A percentile compares a stretch with the other conserved stretches of the same genome.
Conservation (phyloP, 306 rosid species). For the Calophaca sinica region DNA sequence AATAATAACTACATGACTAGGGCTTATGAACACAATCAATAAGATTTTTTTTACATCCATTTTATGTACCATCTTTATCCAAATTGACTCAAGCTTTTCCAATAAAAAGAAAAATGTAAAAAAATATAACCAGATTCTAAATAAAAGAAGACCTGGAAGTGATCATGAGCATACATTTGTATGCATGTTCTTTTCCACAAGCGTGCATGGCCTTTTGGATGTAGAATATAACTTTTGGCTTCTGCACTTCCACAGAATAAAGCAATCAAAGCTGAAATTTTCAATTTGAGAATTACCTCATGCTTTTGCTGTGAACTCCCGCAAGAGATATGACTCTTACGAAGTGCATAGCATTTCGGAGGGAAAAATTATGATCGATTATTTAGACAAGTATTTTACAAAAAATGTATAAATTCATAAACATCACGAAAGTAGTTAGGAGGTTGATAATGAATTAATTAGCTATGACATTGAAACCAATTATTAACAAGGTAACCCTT, state of each 20-base stretch:
- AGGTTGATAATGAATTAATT: background rate
- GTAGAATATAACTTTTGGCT: constrained; percentile 43
- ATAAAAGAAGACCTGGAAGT: constrained; percentile 43
- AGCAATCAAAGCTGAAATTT: constrained; percentile 36
- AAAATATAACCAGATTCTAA: constrained; percentile 22
- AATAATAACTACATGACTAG: too few species aligned
- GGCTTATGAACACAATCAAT: too few species aligned
- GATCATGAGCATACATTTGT: constrained; percentile 49
- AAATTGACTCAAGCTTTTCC: background rate
- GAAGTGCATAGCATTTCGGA: background rate
- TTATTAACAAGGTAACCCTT: constrained; percentile 4
- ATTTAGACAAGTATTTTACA: background rate
- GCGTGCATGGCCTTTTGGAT: constrained; percentile 54
- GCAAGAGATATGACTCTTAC: background rate
- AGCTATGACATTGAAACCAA: background rate
- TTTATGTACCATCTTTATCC: background rate
- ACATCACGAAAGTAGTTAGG: background rate
- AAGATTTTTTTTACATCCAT: too few species aligned
- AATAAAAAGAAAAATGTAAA: background rate
- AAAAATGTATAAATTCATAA: background rate
- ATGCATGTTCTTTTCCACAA: constrained; percentile 51
- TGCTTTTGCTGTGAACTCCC: background rate
- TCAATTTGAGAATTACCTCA: constrained; percentile 23
- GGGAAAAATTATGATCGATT: background rate
- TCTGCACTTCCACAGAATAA: constrained; percentile 43